Percentiles rank a stretch among this genome's conserved stretches.
phyloP scores from a whole-genome alignment of 192 early-diverging fungal genomes.

The Backusella tuberculispora region DNA sequence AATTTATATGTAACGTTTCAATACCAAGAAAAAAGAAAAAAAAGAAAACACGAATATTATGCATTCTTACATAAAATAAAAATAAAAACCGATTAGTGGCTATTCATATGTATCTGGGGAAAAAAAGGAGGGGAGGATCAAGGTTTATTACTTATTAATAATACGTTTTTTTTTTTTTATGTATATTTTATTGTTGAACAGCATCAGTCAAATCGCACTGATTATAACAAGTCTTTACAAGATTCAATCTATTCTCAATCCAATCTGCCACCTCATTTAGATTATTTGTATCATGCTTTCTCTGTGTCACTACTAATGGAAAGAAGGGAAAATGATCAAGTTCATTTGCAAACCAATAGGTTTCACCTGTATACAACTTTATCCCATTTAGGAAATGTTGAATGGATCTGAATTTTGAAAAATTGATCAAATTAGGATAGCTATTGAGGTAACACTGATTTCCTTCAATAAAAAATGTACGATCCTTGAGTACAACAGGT shows the following conservation, averaged over 20 bases:
- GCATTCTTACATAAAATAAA: too few relatives aligned
- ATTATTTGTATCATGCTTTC: neutral
- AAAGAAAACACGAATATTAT: too few relatives aligned
- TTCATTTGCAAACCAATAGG: slow-evolving; percentile 49
- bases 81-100: too few relatives aligned
- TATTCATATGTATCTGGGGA: too few relatives aligned
- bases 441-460: slow-evolving; percentile 46
- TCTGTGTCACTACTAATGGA: slow-evolving; percentile 8
- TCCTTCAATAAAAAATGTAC: slow-evolving; percentile 74
- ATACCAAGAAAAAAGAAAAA: too few relatives aligned
- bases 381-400: slow-evolving; percentile 45
- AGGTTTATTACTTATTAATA: too few relatives aligned
- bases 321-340: slow-evolving; percentile 35
- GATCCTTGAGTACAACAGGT: slow-evolving; percentile 72
- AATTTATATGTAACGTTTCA: too few relatives aligned
- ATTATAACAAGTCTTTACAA: neutral
- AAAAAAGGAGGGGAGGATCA: too few relatives aligned
- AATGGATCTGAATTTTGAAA: slow-evolving; percentile 55
- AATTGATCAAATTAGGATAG: slow-evolving; percentile 46
- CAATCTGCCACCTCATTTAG: slow-evolving; percentile 9
- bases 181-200: too few relatives aligned
- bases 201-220: slow-evolving; percentile 15
- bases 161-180: too few relatives aligned
- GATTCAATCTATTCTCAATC: neutral
- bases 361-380: slow-evolving; percentile 38